Conservation (phyloP, 441 rosid species). For the Gossypium trilobum region DNA sequence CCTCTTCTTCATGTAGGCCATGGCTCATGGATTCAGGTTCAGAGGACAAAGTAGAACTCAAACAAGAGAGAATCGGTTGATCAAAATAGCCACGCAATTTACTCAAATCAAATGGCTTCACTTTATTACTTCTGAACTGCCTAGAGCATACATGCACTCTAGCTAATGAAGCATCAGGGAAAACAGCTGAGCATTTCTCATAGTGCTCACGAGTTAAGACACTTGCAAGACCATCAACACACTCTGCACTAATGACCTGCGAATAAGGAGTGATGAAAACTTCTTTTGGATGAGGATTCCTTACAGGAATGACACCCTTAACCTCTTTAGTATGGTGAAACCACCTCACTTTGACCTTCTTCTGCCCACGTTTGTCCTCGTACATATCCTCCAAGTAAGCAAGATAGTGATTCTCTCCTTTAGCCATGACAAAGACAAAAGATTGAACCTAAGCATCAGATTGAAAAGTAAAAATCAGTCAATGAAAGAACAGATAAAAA, state of each 20-base stretch:
- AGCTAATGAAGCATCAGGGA: constrained; percentile 50
- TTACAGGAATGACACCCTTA: constrained; percentile 55
- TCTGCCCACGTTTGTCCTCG: constrained; percentile 85
- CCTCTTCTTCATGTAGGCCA: constrained; percentile 44
- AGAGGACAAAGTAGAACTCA: constrained; percentile 36
- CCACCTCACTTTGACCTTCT: constrained; percentile 95
- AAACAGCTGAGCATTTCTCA: constrained; percentile 50
- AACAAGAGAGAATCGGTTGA: constrained; percentile 65
- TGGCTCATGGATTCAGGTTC: constrained; percentile 32
- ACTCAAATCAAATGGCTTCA: constrained; percentile 70
- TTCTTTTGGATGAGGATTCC: constrained; percentile 79
- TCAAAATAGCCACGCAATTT: constrained; percentile 78
- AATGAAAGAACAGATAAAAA: neutral
- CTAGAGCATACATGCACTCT: constrained; percentile 69
- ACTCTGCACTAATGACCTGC: constrained; percentile 92
- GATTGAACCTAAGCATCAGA: constrained; percentile 58
- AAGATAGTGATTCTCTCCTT: constrained; percentile 67
- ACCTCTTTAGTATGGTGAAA: constrained; percentile 87
- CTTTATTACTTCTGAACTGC: constrained; percentile 70
- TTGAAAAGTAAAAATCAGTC: neutral
- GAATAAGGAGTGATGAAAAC: constrained; percentile 83
- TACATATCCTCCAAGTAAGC: constrained; percentile 97
- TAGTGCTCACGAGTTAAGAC: constrained; percentile 75
- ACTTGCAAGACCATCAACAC: constrained; percentile 82
- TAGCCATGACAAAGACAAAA: constrained; percentile 89